These are phyloP conservation scores for Sclerospora graminicola DNA, from an alignment of 352 stramenopile species.

Conservation along the genomic window DNA sequence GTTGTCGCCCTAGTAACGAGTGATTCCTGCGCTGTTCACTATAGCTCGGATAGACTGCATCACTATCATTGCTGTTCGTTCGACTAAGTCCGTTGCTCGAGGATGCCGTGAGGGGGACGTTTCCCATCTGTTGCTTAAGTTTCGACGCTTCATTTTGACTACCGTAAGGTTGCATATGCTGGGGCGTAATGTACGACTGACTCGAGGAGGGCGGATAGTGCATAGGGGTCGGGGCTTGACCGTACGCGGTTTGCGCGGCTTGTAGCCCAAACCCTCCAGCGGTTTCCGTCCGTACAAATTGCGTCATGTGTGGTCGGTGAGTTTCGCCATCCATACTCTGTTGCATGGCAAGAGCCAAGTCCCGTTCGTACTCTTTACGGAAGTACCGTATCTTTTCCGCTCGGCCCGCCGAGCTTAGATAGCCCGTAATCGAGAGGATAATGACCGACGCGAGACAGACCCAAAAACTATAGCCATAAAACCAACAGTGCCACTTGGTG, in stretches of 20 bases:
- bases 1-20: constrained; percentile 48
- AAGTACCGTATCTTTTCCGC: constrained; percentile 83
- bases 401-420: constrained; percentile 66
- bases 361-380: constrained; percentile 70
- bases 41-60: constrained; percentile 53
- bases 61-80: constrained; percentile 26
- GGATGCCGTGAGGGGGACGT: constrained; percentile 18
- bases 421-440: constrained; percentile 63
- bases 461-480: constrained; percentile 84
- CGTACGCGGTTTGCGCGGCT: constrained; percentile 17
- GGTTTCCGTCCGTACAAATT: constrained; percentile 40
- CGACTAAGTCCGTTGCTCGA: constrained; percentile 11
- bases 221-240: constrained; percentile 22
- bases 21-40: constrained; percentile 59
- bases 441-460: constrained; percentile 74
- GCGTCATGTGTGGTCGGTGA: constrained; percentile 8
- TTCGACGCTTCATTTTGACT: constrained; percentile 17
- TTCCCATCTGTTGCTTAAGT: constrained; percentile 24
- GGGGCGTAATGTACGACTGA: constrained; percentile 17
- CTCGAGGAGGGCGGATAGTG: constrained; percentile 21
- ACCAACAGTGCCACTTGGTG: constrained; percentile 73
- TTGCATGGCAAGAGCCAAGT: constrained; percentile 66
- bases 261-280: constrained; percentile 21
- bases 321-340: constrained; percentile 52
- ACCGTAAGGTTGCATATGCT: constrained; percentile 22